phyloP scores from a whole-genome alignment of 352 stramenopile species.

The Phytopythium montanum region DNA sequence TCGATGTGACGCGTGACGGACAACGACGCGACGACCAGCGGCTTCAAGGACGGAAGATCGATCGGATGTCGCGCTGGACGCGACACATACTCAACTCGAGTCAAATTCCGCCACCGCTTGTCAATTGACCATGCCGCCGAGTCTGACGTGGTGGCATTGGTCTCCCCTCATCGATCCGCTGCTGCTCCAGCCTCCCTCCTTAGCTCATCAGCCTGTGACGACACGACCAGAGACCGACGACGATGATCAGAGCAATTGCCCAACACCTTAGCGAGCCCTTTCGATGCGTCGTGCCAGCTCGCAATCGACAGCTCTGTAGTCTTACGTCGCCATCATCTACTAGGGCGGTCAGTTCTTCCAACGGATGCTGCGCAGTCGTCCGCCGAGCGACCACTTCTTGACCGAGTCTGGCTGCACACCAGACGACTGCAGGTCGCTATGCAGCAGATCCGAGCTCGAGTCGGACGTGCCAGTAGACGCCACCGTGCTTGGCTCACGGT shows the following conservation, averaged over 20 bases:
- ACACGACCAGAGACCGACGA: neutral
- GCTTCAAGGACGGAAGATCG: slow-evolving; percentile 9
- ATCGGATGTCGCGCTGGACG: neutral
- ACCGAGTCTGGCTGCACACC: neutral
- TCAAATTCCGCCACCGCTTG: neutral
- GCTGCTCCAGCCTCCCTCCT: neutral
- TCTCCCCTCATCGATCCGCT: neutral
- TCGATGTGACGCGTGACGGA: neutral
- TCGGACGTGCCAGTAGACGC: slow-evolving; percentile 3
- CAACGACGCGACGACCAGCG: neutral
- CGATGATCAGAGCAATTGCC: neutral
- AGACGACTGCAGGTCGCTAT: neutral
- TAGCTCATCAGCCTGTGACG: neutral
- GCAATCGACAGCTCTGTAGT: neutral
- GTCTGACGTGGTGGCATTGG: no score
- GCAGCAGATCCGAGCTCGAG: slow-evolving; percentile 10
- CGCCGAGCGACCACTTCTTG: slow-evolving; percentile 27
- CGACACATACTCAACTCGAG: slow-evolving; percentile 3
- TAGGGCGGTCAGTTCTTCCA: slow-evolving; percentile 13
- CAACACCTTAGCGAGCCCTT: neutral
- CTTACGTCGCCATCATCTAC: neutral
- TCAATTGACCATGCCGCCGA: neutral
- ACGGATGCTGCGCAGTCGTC: slow-evolving; percentile 28
- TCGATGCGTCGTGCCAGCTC: neutral
- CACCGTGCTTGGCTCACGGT: slow-evolving; percentile 9